Conservation (phyloP, 2,329 filamentous ascomycete genomes). For the Colletotrichum orbiculare region DNA sequence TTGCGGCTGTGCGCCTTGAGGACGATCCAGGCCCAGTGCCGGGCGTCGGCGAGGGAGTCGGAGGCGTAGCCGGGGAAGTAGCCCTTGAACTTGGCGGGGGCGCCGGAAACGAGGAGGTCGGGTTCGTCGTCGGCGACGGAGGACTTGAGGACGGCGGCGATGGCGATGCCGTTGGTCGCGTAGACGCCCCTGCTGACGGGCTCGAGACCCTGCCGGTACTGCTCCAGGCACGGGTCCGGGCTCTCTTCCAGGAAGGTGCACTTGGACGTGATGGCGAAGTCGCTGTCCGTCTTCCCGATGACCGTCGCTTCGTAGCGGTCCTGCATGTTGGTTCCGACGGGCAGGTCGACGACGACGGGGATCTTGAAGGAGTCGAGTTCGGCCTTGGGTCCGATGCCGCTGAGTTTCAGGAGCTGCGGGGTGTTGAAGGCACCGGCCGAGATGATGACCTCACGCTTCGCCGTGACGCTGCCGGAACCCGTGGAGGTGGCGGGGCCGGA, state of each 20-base stretch:
- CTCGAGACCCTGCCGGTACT: constrained; percentile 41
- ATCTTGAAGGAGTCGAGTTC: constrained; percentile 58
- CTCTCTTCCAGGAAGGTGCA: constrained; percentile 46
- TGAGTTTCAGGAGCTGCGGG: constrained; percentile 63
- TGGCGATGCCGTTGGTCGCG: constrained; percentile 62
- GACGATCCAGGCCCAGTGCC: constrained; percentile 54
- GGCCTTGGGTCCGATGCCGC: constrained; percentile 57
- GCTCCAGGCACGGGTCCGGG: constrained; percentile 50
- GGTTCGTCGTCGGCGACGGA: constrained; percentile 54
- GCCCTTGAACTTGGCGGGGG: constrained; percentile 63
- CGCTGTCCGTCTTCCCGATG: constrained; percentile 36
- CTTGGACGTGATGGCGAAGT: constrained; percentile 44
- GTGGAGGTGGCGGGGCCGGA: constrained; percentile 38
- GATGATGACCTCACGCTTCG: constrained; percentile 59
- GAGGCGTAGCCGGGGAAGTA: constrained; percentile 66
- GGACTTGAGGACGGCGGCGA: constrained; percentile 53
- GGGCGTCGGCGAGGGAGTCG: constrained; percentile 54
- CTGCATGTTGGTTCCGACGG: constrained; percentile 62
- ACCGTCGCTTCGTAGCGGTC: constrained; percentile 53
- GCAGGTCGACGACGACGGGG: constrained; percentile 54
- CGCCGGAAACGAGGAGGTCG: constrained; percentile 67
- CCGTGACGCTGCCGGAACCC: constrained; percentile 18
- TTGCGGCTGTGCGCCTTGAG: constrained; percentile 68
- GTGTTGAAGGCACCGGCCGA: constrained; percentile 61
- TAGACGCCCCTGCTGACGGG: constrained; percentile 46